phyloP scores from a whole-genome alignment of 176 grass and related monocot species.

The Alopecurus myosuroides region DNA sequence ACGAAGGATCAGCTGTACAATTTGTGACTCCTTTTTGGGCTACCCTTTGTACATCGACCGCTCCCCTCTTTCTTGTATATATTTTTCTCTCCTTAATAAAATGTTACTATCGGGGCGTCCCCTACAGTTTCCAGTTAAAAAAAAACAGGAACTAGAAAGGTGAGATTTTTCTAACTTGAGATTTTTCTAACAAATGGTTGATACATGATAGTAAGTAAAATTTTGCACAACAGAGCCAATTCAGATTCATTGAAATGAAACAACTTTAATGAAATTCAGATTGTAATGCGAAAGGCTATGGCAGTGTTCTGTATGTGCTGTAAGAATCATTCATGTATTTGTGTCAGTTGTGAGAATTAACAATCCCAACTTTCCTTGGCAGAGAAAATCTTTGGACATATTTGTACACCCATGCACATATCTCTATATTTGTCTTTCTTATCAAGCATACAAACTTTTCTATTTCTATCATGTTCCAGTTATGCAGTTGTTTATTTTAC shows the following conservation, averaged over 20 bases:
- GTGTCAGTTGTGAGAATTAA: not conserved
- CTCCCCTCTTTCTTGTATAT: no score
- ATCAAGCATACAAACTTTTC: not conserved
- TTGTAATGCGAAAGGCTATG: not conserved
- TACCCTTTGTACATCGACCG: no score
- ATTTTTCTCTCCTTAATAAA: not conserved
- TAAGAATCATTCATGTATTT: not conserved
- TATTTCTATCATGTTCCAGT: not conserved
- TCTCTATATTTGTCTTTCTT: not conserved
- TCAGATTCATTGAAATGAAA: constrained; percentile 9
- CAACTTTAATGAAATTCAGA: not conserved
- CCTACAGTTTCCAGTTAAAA: not conserved
- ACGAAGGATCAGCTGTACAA: no score
- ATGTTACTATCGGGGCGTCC: not conserved
- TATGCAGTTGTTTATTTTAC: not conserved
- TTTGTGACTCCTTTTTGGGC: no score
- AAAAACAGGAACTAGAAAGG: not conserved
- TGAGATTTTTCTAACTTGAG: not conserved
- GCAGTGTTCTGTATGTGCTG: not conserved
- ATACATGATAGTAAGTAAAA: not conserved
- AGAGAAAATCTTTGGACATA: not conserved
- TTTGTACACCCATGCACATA: not conserved
- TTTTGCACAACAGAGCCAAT: not conserved
- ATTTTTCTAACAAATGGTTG: not conserved
- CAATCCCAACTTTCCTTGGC: not conserved